Percentiles rank a stretch among this genome's conserved stretches.
Conservation (phyloP, 306 rosid species). For the Medicago arabica region DNA sequence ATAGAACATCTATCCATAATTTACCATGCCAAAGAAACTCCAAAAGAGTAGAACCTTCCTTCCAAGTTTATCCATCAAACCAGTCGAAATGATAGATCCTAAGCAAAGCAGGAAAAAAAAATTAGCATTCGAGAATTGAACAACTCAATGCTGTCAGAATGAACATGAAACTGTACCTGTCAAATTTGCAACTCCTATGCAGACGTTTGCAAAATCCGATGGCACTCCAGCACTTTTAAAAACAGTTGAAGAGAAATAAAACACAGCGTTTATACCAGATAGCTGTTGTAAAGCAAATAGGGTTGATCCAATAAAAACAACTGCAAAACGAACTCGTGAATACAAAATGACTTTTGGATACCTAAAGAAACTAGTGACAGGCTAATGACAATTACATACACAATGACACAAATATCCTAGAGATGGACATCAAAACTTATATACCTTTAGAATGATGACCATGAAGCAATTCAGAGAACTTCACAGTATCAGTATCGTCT, state of each 20-base stretch:
- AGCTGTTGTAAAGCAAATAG: constrained; percentile 99
- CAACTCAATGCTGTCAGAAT: constrained; percentile 18
- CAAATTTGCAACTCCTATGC: constrained; percentile 82
- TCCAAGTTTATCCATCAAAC: constrained; percentile 96
- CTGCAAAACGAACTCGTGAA: constrained; percentile 92
- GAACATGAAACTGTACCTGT: constrained; percentile 58
- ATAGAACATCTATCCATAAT: constrained; percentile 23
- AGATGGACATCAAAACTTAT: constrained; percentile 28
- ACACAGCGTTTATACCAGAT: constrained; percentile 97
- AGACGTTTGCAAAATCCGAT: constrained; percentile 81
- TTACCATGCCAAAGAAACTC: constrained; percentile 99
- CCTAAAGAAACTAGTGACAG: constrained; percentile 39
- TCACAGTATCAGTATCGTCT: constrained; percentile 74
- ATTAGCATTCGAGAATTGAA: constrained; percentile 40
- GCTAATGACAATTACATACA: constrained; percentile 19
- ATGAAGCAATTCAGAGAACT: constrained; percentile 74
- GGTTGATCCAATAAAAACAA: constrained; percentile 99
- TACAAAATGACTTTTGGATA: constrained; percentile 57
- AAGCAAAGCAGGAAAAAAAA: constrained; percentile 34
- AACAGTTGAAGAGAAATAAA: constrained; percentile 98
- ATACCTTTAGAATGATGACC: constrained; percentile 91
- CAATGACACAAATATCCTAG: constrained; percentile 4
- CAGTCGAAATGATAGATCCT: constrained; percentile 86
- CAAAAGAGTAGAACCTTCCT: constrained; percentile 86
- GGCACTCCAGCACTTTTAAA: constrained; percentile 94